Evolutionary conservation across 345 rosid genomes (phyloP), one percentile per base, ranked within the genome.

Genomic region (Ceriops zippeliana): DNA sequence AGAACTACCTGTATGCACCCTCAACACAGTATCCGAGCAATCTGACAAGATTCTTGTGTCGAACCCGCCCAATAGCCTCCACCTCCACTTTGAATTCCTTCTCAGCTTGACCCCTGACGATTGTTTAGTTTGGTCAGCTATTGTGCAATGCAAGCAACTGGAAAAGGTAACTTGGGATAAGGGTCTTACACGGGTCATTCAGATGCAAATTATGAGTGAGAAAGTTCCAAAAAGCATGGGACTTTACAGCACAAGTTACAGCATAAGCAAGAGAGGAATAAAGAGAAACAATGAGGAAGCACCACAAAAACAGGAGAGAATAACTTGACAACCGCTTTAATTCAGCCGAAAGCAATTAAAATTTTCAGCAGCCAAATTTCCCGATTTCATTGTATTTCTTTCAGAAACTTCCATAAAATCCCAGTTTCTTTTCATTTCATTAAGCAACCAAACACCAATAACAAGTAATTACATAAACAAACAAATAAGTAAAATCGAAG

Each of bases 51-150:
- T 93, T 91, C 84, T 93, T 93, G 82, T 93, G 98, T 20, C 98
- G 72, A 24, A 89, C 98, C 38, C 98, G 91, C 31, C 98, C 98
- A 26, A 93, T 93, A 5, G 67, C 92, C 71, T 93, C 98, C 65
- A 89, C 98, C 80, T 93, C 98, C 72, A 91, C 97, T 81, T 86
- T 93, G 75, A 93, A 93, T 74, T 93, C 98, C 82, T 83, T 89
- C 87, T 93, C 96, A 13, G 98, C 98, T 80, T 93, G 97, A 76
- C 98, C 98, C 86, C 97, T 93, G 81, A 76, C 65, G 30, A 70
- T 67, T 21, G 42, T 68, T 32, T 56, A 51, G 35, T 58, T 32
- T 57, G 28, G 65, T 62, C n/a, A 64, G 22, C 53, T 56, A 56
- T 8, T 56, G 26, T 1, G 27, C 37, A 6, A 15, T 15, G 49